Conservation (phyloP, 768 basidiomycete genomes). For the Calocybe gangraenosa region DNA sequence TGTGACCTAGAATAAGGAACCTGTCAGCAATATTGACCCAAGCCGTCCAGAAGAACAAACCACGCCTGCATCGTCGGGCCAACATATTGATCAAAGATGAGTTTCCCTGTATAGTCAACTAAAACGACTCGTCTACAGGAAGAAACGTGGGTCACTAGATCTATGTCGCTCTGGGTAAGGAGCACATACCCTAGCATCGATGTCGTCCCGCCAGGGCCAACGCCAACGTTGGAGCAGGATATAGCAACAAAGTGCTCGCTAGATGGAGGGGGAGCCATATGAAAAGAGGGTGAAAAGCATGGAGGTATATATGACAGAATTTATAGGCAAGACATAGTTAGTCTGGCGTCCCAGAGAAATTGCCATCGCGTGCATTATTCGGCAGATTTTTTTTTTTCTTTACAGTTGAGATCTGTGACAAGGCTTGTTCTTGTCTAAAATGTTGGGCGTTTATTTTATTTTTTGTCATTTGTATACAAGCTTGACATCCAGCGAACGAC, state of each 20-base stretch:
- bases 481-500: slow-evolving; percentile 28
- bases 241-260: slow-evolving; percentile 51
- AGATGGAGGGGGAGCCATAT: slow-evolving; percentile 32
- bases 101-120: slow-evolving; percentile 54
- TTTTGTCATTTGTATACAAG: slow-evolving; percentile 19
- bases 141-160: background rate
- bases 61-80: slow-evolving; percentile 49
- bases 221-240: slow-evolving; percentile 69
- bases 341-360: slow-evolving; percentile 7
- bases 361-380: slow-evolving; percentile 8
- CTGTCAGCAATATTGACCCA: background rate
- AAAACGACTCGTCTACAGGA: slow-evolving; percentile 40
- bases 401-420: slow-evolving; percentile 14
- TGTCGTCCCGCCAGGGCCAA: slow-evolving; percentile 77
- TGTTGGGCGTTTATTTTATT: slow-evolving; percentile 23
- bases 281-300: slow-evolving; percentile 12
- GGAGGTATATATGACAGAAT: slow-evolving; percentile 9
- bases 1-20: slow-evolving; percentile 42
- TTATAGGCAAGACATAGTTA: slow-evolving; percentile 12
- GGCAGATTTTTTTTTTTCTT: background rate
- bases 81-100: slow-evolving; percentile 62
- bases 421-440: slow-evolving; percentile 18
- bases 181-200: slow-evolving; percentile 73
- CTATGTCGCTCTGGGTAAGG: slow-evolving; percentile 1
- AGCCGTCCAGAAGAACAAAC: background rate